A percentile compares a stretch with the other conserved stretches of the same genome.
These are phyloP conservation scores for Moesziomyces sp. DNA, from an alignment of 1,284 basidiomycete species.

Conservation along the genomic window DNA sequence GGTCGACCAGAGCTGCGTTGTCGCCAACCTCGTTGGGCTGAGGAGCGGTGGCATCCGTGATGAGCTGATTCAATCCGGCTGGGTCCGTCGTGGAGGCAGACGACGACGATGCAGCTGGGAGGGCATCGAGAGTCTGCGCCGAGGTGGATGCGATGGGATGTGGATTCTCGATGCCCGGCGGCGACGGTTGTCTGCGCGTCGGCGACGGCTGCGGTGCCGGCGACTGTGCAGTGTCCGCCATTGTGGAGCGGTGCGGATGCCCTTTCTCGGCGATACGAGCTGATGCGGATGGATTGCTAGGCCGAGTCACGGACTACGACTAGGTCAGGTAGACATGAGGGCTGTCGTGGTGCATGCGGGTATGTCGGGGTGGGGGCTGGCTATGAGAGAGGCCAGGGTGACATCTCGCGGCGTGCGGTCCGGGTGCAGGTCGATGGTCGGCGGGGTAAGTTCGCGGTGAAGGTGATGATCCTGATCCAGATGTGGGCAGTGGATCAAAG, in stretches of 20 bases:
- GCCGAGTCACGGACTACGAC: constrained; percentile 14
- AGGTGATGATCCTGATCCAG: not conserved
- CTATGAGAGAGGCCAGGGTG: too few species aligned
- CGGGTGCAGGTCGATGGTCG: too few species aligned
- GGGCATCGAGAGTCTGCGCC: constrained; percentile 44
- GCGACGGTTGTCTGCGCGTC: constrained; percentile 24
- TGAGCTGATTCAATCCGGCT: constrained; percentile 1
- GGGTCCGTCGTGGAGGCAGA: too few species aligned
- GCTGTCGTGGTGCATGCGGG: not conserved
- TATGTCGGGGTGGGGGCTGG: too few species aligned
- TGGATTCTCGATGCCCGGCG: constrained; percentile 42
- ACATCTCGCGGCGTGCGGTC: too few species aligned
- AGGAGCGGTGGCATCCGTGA: not conserved
- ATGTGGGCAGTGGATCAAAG: constrained; percentile 9
- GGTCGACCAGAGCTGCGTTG: not conserved
- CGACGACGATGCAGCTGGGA: not conserved
- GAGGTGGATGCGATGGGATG: constrained; percentile 52
- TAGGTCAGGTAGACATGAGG: constrained; percentile 14
- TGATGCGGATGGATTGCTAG: not conserved
- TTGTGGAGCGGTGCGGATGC: not conserved
- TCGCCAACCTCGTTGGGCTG: not conserved
- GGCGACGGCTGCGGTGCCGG: constrained; percentile 18
- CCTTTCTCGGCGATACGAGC: constrained; percentile 2
- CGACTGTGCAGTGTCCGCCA: constrained; percentile 25
- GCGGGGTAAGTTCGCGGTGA: too few species aligned